Conservation (phyloP, 2,329 filamentous ascomycete genomes). For the Pezicula radicicola region DNA sequence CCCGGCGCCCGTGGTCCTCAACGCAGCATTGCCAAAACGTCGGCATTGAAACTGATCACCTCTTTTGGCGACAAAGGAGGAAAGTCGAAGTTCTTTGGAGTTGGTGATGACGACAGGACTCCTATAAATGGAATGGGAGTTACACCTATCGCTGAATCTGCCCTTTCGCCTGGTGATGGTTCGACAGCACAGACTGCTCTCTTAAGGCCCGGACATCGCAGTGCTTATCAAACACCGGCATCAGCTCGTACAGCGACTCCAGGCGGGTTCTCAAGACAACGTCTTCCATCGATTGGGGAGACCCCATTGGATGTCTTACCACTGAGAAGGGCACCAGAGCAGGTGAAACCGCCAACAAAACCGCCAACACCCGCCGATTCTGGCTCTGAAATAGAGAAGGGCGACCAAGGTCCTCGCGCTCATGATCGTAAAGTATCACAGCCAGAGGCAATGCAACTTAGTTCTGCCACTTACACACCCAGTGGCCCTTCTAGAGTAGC, state of each 20-base stretch:
- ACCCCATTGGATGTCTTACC: slow-evolving; percentile 51
- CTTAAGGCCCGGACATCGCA: slow-evolving; percentile 62
- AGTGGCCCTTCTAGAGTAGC: slow-evolving; percentile 40
- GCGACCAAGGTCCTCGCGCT: slow-evolving; percentile 24
- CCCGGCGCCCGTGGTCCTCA: slow-evolving; percentile 60
- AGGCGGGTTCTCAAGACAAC: slow-evolving; percentile 56
- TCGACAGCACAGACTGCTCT: slow-evolving; percentile 65
- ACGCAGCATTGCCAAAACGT: slow-evolving; percentile 70
- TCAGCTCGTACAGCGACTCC: slow-evolving; percentile 62
- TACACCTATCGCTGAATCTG: slow-evolving; percentile 83
- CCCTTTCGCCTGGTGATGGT: slow-evolving; percentile 66
- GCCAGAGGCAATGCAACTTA: slow-evolving; percentile 33
- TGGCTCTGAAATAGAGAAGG: slow-evolving; percentile 42
- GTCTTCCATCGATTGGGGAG: slow-evolving; percentile 78
- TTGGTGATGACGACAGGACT: slow-evolving; percentile 59
- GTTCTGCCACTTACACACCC: slow-evolving; percentile 30
- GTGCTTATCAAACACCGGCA: slow-evolving; percentile 66
- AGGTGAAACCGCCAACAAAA: slow-evolving; percentile 36
- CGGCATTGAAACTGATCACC: slow-evolving; percentile 87
- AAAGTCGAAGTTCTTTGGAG: slow-evolving; percentile 62
- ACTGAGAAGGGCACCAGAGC: slow-evolving; percentile 33
- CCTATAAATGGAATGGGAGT: slow-evolving; percentile 73
- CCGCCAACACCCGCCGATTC: slow-evolving; percentile 40
- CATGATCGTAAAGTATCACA: slow-evolving; percentile 27
- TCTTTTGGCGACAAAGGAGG: slow-evolving; percentile 67